A percentile compares a stretch with the other conserved stretches of the same genome.
Conservation (phyloP, 352 stramenopile genomes). For the Pythium guiyangense region DNA sequence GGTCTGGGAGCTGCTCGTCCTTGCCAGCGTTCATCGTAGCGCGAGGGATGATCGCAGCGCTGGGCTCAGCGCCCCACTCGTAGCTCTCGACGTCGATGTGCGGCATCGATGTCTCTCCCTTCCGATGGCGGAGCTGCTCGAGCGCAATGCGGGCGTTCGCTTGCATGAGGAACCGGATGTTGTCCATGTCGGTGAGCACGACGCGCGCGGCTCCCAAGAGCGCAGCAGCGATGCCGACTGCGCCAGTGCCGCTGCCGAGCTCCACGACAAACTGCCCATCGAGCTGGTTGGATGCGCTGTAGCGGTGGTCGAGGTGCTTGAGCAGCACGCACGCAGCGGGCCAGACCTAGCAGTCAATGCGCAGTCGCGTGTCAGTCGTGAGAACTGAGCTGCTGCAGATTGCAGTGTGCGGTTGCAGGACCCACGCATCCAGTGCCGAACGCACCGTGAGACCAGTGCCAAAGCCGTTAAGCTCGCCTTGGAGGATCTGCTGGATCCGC, state of each 20-base stretch:
- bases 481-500: slow-evolving; percentile 66
- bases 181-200: slow-evolving; percentile 89
- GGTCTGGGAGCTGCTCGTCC: slow-evolving; percentile 28
- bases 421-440: neutral
- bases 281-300: slow-evolving; percentile 10
- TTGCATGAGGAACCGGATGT: slow-evolving; percentile 86
- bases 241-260: slow-evolving; percentile 89
- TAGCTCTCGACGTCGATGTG: slow-evolving; percentile 76
- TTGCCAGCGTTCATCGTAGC: neutral
- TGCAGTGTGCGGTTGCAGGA: neutral
- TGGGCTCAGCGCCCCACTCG: slow-evolving; percentile 81
- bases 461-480: slow-evolving; percentile 78
- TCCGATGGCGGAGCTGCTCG: slow-evolving; percentile 18
- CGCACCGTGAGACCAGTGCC: slow-evolving; percentile 66
- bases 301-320: slow-evolving; percentile 73
- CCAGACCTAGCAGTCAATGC: slow-evolving; percentile 38
- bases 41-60: slow-evolving; percentile 21
- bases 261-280: slow-evolving; percentile 74
- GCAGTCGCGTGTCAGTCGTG: neutral
- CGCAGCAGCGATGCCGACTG: slow-evolving; percentile 85
- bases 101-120: slow-evolving; percentile 11
- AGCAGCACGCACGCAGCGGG: slow-evolving; percentile 75
- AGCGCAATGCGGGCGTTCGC: slow-evolving; percentile 74
- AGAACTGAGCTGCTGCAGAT: neutral
- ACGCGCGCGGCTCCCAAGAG: slow-evolving; percentile 83